A percentile compares a stretch with the other conserved stretches of the same genome.
Evolutionary conservation across 2,329 filamentous ascomycete species (phyloP).

Genomic region (Cadophora sp.): DNA sequence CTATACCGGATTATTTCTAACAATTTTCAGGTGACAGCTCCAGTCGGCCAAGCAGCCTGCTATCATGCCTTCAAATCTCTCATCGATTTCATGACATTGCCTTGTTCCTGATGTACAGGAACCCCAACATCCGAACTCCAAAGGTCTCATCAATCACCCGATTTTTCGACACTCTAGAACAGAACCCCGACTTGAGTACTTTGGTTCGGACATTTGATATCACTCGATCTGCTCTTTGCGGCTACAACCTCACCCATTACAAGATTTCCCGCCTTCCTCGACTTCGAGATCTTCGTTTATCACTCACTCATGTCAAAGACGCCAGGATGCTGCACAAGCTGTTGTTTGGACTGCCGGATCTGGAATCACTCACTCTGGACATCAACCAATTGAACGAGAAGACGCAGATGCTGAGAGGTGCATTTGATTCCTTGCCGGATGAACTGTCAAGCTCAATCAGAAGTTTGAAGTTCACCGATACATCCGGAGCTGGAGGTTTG

Average conservation of each 20-base stretch:
- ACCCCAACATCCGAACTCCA: constrained; percentile 10
- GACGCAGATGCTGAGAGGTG: constrained; percentile 14
- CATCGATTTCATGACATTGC: constrained; percentile 16
- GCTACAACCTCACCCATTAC: background rate
- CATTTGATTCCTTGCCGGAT: background rate
- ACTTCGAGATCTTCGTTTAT: constrained; percentile 5
- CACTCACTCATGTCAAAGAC: constrained; percentile 11
- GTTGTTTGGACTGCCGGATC: background rate
- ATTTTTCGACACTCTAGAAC: background rate
- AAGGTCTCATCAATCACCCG: constrained; percentile 2
- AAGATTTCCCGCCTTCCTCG: constrained; percentile 12
- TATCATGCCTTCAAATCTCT: constrained; percentile 17
- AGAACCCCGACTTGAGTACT: background rate
- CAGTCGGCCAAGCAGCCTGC: background rate
- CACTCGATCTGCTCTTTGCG: background rate
- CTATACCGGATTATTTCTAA: background rate
- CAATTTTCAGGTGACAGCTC: background rate
- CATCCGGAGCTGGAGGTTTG: background rate
- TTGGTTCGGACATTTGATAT: constrained; percentile 21
- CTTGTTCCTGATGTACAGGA: constrained; percentile 18
- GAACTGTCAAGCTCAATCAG: background rate
- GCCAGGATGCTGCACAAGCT: constrained; percentile 5
- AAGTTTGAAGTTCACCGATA: constrained; percentile 13
- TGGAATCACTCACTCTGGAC: constrained; percentile 8
- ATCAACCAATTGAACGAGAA: background rate